These are phyloP conservation scores for Candida palmyrensis DNA, from an alignment of 805 yeast genomes.

Conservation along the genomic window DNA sequence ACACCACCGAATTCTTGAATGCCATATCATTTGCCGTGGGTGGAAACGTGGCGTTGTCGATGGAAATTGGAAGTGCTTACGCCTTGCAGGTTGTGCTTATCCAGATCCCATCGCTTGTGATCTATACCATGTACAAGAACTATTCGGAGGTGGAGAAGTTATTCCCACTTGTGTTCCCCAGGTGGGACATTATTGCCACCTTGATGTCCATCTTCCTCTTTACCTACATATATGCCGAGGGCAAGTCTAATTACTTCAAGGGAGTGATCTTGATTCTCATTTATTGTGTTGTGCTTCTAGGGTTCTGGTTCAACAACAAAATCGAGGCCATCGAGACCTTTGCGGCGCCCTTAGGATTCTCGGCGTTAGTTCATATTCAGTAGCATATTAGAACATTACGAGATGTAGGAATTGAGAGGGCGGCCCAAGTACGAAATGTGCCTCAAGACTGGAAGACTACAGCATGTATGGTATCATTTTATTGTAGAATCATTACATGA, in stretches of 20 bases:
- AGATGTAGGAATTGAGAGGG: constrained; percentile 1
- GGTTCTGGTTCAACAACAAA: constrained; percentile 64
- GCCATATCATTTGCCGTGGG: constrained; percentile 95
- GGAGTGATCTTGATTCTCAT: constrained; percentile 82
- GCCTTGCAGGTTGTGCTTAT: constrained; percentile 92
- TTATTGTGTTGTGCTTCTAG: constrained; percentile 69
- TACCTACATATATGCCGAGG: constrained; percentile 93
- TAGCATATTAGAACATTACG: background rate
- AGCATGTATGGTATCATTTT: too few species aligned
- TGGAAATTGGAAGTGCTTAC: constrained; percentile 98
- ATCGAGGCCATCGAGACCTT: constrained; percentile 25
- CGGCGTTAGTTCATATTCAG: background rate
- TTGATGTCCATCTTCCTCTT: constrained; percentile 82
- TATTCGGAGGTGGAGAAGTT: constrained; percentile 39
- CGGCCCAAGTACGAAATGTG: too few species aligned
- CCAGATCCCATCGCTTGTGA: constrained; percentile 86
- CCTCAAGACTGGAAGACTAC: too few species aligned
- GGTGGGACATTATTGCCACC: constrained; percentile 90
- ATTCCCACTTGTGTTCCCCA: constrained; percentile 85
- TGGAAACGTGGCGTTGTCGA: constrained; percentile 92
- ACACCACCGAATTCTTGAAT: constrained; percentile 92
- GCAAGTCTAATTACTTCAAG: constrained; percentile 92
- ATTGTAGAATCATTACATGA: too few species aligned
- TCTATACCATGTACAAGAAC: constrained; percentile 56
- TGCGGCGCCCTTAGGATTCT: background rate